Evolutionary conservation across 208 protist species (phyloP).

Genomic region (Lotmaria passim): DNA sequence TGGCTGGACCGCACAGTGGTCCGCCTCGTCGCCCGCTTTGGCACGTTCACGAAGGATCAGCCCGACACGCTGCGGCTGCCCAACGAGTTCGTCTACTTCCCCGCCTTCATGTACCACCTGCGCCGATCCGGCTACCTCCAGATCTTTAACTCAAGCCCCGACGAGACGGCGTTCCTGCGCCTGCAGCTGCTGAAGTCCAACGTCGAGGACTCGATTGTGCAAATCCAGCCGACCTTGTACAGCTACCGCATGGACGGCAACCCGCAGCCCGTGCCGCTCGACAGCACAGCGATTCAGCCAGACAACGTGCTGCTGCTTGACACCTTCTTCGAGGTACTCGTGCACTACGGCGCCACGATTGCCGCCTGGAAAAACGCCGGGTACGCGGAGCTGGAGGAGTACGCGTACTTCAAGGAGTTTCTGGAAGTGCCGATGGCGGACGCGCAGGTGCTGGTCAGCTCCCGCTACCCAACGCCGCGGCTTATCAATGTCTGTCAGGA

Average conservation of each 20-base stretch:
- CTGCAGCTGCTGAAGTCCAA: conserved; percentile 96
- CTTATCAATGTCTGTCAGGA: conserved; percentile 97
- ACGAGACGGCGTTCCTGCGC: conserved; percentile 98
- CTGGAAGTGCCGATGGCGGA: conserved; percentile 94
- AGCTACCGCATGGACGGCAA: conserved; percentile 94
- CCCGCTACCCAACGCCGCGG: conserved; percentile 95
- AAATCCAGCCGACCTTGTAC: conserved; percentile 99
- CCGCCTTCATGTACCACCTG: conserved; percentile 99
- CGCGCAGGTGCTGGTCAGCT: conserved; percentile 87
- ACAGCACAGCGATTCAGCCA: conserved; percentile 85
- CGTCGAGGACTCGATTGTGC: conserved; percentile 94
- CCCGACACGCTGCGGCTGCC: conserved; percentile 91
- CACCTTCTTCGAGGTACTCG: conserved; percentile 99
- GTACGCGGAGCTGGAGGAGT: conserved; percentile 93
- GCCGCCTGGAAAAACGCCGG: conserved; percentile 95
- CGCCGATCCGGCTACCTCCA: conserved; percentile 96
- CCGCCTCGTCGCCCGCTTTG: conserved; percentile 96
- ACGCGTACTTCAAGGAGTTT: conserved; percentile 95
- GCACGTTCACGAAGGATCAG: conserved; percentile 92
- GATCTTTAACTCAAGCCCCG: conserved; percentile 98
- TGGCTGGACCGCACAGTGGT: conserved; percentile 99
- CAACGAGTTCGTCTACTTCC: conserved; percentile 96
- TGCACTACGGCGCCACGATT: conserved; percentile 97
- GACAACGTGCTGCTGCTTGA: conserved; percentile 98
- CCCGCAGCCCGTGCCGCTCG: conserved; percentile 92